Conservation (phyloP, 2,329 filamentous ascomycete genomes). For the Nemania bipapillata region DNA sequence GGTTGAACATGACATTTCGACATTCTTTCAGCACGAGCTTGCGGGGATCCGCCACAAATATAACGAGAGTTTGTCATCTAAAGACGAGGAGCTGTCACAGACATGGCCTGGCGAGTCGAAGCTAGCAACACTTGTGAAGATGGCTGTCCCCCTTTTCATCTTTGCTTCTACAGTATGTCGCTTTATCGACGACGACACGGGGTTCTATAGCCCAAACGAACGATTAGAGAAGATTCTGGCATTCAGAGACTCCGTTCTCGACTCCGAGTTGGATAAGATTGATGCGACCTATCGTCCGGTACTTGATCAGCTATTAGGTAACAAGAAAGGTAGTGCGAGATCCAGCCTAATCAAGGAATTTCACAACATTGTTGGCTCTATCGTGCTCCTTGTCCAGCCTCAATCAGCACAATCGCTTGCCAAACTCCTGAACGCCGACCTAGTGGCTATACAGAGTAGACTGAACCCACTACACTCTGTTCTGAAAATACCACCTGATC, state of each 20-base stretch:
- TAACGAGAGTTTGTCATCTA: slow-evolving; percentile 26
- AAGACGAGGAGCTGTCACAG: background rate
- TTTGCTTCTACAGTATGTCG: slow-evolving; percentile 48
- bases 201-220: too few relatives aligned
- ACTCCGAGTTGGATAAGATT: too few relatives aligned
- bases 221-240: too few relatives aligned
- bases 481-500: slow-evolving; percentile 6
- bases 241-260: too few relatives aligned
- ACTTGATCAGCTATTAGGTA: slow-evolving; percentile 19
- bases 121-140: slow-evolving; percentile 29
- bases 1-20: slow-evolving; percentile 54
- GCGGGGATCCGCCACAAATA: slow-evolving; percentile 45
- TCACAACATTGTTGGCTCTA: slow-evolving; percentile 21
- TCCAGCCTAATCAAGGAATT: slow-evolving; percentile 3
- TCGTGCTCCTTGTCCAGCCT: slow-evolving; percentile 24
- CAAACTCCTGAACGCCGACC: slow-evolving; percentile 8
- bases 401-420: slow-evolving; percentile 16
- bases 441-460: background rate
- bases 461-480: slow-evolving; percentile 29
- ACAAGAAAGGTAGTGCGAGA: background rate
- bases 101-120: slow-evolving; percentile 46
- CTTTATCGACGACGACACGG: slow-evolving; percentile 39
- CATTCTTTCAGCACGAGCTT: slow-evolving; percentile 52
- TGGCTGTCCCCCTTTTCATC: slow-evolving; percentile 49
- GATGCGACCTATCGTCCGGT: slow-evolving; percentile 28